A percentile compares a stretch with the other conserved stretches of the same genome.
Conservation (phyloP, 2,329 filamentous ascomycete genomes). For the Colletotrichum gigasporum region DNA sequence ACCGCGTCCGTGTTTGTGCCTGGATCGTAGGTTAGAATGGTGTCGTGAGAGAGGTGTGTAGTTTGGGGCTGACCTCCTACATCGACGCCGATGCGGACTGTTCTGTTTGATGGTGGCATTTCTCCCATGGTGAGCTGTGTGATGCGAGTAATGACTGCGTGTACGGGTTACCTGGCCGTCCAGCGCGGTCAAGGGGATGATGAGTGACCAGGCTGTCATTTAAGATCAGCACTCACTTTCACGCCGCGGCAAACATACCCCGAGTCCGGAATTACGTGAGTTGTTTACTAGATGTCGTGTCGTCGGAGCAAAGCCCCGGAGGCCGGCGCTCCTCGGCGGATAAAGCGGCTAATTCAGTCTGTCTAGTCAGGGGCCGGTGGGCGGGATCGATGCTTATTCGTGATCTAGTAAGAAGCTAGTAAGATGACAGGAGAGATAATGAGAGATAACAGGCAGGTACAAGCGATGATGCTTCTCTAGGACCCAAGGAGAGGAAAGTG, state of each 20-base stretch:
- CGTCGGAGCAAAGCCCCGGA: background rate
- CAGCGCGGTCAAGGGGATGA: too few relatives aligned
- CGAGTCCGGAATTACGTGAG: background rate
- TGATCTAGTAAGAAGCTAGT: background rate
- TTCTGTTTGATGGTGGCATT: constrained; percentile 2
- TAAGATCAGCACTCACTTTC: background rate
- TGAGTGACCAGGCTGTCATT: background rate
- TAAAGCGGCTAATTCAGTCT: constrained; percentile 5
- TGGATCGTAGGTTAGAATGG: background rate
- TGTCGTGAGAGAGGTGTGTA: background rate
- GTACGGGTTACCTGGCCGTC: too few relatives aligned
- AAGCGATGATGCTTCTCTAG: background rate
- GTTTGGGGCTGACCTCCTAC: constrained; percentile 46
- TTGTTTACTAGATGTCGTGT: background rate
- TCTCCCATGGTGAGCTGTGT: constrained; percentile 8
- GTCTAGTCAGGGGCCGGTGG: background rate
- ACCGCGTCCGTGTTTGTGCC: constrained; percentile 64
- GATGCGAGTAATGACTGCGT: too few relatives aligned
- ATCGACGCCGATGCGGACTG: constrained; percentile 53
- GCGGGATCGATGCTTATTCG: background rate
- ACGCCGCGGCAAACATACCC: background rate
- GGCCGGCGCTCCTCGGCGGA: background rate
- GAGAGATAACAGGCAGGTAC: constrained; percentile 13
- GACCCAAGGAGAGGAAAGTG: background rate
- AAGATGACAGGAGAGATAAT: background rate